Evolutionary conservation across 768 basidiomycete species (phyloP), one percentile per base, ranked within the genome.

Genomic region (Kwoniella newhampshirensis): DNA sequence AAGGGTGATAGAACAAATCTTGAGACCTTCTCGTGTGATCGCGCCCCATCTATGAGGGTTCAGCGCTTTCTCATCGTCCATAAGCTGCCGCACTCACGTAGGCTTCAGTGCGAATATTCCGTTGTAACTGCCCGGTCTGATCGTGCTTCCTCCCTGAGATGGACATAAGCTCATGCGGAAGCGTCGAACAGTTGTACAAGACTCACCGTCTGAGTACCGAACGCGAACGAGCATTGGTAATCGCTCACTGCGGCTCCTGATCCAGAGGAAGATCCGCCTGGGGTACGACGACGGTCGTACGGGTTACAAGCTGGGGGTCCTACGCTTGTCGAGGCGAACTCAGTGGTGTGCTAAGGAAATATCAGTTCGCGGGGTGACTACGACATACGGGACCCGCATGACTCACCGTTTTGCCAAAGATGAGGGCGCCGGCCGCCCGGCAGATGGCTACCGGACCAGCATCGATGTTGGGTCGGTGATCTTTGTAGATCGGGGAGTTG

Each of bases 241-340:
- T 77, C 75, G n/a, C 64, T 63, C 2, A 77, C 75, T 0, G 64
- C 71, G 0, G 75, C 76, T 27, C 65, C 75, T 1, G 71, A 73
- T 0, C 76, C 76, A 3, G 73, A 70, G 1, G 71, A 74, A 4
- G 66, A 69, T 0, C 75, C 75, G 2, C 76, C 76, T 8, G 76
- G 73, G 0, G 73, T 72, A 3, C 68, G 63, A 13, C 28, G 48
- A 1, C 61, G 37, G 54, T 77, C 70, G 51, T 65, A 68, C 3
- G 76, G 60, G 51, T 73, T 75, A 8, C 52, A 18, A 20, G 71
- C 52, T 17, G 55, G 57, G 1, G 58, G 53, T 25, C 71, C 71
- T 20, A 18, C 47, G 18, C 54, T 64, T 17, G 63, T 70, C 1
- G 66, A 54, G 1, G 75, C 75, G 40, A 74, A 71, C 44, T 75